These are phyloP conservation scores for Dendrocalamus latiflorus DNA, from an alignment of 202 grass and related monocot species.

Conservation along the genomic window DNA sequence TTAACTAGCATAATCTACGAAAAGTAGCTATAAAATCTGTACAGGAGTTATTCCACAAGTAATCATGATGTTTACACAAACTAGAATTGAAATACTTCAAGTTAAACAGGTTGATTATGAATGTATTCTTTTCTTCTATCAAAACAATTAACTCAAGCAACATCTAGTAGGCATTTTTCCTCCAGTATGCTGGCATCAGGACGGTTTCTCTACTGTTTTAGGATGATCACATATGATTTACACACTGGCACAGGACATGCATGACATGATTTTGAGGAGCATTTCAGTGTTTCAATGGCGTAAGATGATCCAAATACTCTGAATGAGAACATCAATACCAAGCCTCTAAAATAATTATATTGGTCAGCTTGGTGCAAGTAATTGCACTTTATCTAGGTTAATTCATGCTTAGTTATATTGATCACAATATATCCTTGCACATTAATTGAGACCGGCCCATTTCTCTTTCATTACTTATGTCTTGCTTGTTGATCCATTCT, in stretches of 20 bases:
- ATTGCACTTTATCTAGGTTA: not conserved
- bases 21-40: not conserved
- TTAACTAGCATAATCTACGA: not conserved
- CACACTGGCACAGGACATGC: not conserved
- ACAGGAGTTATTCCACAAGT: not conserved
- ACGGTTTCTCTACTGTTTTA: not conserved
- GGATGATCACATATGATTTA: constrained; percentile 4
- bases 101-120: not conserved
- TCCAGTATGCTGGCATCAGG: not conserved
- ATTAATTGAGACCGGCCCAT: not conserved
- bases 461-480: not conserved
- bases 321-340: not conserved
- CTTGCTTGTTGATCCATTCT: not conserved
- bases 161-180: not conserved
- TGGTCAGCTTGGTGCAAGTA: not conserved
- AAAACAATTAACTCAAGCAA: not conserved
- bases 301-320: not conserved
- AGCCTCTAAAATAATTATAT: not conserved
- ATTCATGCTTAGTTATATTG: not conserved
- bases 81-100: not conserved
- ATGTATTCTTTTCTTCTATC: not conserved
- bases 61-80: not conserved
- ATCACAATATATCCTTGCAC: not conserved
- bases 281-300: not conserved
- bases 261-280: not conserved